A percentile compares a stretch with the other conserved stretches of the same genome.
phyloP scores from a whole-genome alignment of 208 protist genomes.

The Willaertia magna region DNA sequence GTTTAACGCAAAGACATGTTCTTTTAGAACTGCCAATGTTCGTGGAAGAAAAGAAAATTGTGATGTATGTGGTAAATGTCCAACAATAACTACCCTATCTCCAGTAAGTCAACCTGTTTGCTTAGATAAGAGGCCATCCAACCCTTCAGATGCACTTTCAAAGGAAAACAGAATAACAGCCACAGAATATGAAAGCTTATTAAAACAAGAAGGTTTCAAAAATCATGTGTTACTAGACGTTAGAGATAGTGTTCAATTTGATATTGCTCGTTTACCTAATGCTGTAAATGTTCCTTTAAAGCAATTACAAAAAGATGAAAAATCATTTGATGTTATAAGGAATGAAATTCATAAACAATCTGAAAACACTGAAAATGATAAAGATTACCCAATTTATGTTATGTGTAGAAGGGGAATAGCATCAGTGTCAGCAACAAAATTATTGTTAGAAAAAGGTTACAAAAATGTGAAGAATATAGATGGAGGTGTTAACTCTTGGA shows the following conservation, averaged over 20 bases:
- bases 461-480: constrained; percentile 14
- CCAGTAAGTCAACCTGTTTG: background rate
- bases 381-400: background rate
- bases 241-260: constrained; percentile 1
- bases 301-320: background rate
- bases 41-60: constrained; percentile 44
- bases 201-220: background rate
- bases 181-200: background rate
- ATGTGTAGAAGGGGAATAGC: constrained; percentile 3
- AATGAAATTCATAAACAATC: background rate
- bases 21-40: constrained; percentile 50
- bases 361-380: background rate
- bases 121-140: background rate
- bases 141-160: background rate
- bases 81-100: background rate
- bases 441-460: background rate
- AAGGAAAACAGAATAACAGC: background rate
- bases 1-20: constrained; percentile 57
- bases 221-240: constrained; percentile 10
- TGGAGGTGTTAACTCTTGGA: constrained; percentile 5
- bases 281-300: constrained; percentile 8
- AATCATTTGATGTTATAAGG: background rate
- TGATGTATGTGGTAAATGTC: constrained; percentile 40
- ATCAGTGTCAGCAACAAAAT: background rate
- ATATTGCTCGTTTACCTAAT: background rate